Evolutionary conservation across 1,284 basidiomycete species (phyloP).

Genomic region (Cryptococcus sp.): DNA sequence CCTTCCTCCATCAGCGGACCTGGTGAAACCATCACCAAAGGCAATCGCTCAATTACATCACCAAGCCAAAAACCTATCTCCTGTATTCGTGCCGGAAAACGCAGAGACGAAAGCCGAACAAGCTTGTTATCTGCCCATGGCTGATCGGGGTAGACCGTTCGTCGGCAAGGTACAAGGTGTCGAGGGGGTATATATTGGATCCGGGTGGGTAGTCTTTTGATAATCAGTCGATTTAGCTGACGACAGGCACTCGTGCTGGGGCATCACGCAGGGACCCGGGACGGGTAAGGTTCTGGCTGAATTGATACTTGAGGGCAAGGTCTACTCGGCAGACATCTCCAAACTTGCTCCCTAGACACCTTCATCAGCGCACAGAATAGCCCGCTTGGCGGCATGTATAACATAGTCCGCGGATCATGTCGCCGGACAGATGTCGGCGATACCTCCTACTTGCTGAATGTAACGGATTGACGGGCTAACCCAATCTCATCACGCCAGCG

Average conservation of each 20-base stretch:
- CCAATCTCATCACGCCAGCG: no score
- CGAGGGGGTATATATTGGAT: conserved; percentile 51
- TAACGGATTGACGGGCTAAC: no score
- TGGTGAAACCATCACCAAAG: conserved; percentile 43
- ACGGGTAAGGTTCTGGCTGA: conserved; percentile 55
- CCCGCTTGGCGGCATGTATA: no score
- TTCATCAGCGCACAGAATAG: no score
- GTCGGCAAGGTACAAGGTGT: conserved; percentile 50
- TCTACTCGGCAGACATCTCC: conserved; percentile 52
- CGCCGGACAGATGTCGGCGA: no score
- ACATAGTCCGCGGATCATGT: no score
- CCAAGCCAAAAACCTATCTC: conserved; percentile 51
- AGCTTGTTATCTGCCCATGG: conserved; percentile 56
- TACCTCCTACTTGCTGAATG: no score
- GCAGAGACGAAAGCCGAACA: conserved; percentile 49
- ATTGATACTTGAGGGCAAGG: conserved; percentile 53
- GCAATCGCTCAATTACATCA: conserved; percentile 48
- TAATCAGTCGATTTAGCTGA: not conserved
- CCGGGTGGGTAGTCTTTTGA: conserved; percentile 26
- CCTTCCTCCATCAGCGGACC: conserved; percentile 43
- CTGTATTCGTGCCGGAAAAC: conserved; percentile 39
- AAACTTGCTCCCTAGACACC: conserved; percentile 48
- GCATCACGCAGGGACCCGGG: conserved; percentile 50
- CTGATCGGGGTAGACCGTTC: conserved; percentile 52
- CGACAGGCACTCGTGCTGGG: conserved; percentile 33